phyloP scores from a whole-genome alignment of 2,329 filamentous ascomycete species.

The Curvularia hawaiiensis region DNA sequence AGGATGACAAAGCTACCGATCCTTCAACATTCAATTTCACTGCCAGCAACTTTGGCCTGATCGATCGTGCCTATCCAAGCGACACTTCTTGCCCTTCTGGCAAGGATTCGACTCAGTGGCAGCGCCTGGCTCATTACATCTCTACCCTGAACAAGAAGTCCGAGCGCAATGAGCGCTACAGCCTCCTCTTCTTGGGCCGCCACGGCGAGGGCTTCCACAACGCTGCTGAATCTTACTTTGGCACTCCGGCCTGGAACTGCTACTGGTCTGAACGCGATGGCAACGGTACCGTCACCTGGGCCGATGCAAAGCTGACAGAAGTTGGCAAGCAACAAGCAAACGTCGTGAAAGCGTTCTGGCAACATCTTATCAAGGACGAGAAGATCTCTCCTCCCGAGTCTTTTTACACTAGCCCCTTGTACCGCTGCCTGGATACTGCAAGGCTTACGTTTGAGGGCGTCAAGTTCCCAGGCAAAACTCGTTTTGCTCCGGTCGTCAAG shows the following conservation, averaged over 20 bases:
- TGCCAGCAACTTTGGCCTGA: conserved; percentile 65
- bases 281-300: conserved; percentile 67
- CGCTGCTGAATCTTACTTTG: conserved; percentile 69
- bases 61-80: conserved; percentile 65
- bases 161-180: conserved; percentile 60
- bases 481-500: conserved; percentile 66
- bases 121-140: conserved; percentile 66
- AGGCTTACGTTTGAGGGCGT: conserved; percentile 65
- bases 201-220: conserved; percentile 73
- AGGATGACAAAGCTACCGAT: conserved; percentile 64
- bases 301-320: conserved; percentile 66
- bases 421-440: conserved; percentile 67
- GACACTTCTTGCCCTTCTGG: conserved; percentile 50
- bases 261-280: conserved; percentile 71
- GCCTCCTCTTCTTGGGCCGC: conserved; percentile 70
- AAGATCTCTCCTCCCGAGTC: conserved; percentile 65
- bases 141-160: conserved; percentile 57
- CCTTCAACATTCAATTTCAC: conserved; percentile 57
- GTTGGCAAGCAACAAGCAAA: conserved; percentile 63
- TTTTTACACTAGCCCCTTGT: conserved; percentile 69
- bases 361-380: conserved; percentile 53
- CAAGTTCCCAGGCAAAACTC: conserved; percentile 54
- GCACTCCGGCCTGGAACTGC: conserved; percentile 72
- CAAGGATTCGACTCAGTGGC: conserved; percentile 63
- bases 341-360: conserved; percentile 65